These are phyloP conservation scores for Thalassiosira hispida DNA, from an alignment of 352 stramenopile species.

Conservation along the genomic window DNA sequence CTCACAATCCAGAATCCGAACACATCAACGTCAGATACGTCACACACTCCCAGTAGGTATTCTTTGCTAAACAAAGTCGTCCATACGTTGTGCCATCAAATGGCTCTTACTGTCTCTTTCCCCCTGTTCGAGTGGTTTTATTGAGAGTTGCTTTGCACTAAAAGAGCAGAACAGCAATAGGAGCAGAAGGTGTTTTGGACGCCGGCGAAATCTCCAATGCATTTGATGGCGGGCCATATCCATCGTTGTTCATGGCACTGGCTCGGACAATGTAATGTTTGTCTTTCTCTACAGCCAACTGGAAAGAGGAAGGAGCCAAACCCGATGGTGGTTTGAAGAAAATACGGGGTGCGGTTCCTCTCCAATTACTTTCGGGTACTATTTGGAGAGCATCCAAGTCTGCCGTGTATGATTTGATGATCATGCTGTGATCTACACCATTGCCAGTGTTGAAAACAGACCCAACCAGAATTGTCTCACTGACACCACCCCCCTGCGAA, in stretches of 20 bases:
- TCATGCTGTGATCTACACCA: conserved; percentile 51
- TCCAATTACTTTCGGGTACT: conserved; percentile 61
- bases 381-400: conserved; percentile 49
- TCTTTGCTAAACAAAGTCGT: no score
- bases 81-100: no score
- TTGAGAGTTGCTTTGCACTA: no score
- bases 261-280: conserved; percentile 40
- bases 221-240: conserved; percentile 44
- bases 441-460: conserved; percentile 40
- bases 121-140: no score
- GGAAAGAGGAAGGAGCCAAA: conserved; percentile 34
- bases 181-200: conserved; percentile 45
- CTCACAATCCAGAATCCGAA: no score
- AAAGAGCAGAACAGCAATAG: conserved; percentile 36
- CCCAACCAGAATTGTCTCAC: conserved; percentile 25
- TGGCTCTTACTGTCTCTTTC: no score
- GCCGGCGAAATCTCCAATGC: conserved; percentile 27
- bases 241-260: conserved; percentile 51
- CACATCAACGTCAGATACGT: no score
- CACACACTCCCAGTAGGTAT: no score
- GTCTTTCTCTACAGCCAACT: conserved; percentile 30
- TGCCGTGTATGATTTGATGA: conserved; percentile 56
- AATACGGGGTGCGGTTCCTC: conserved; percentile 54
- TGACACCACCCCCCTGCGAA: conserved; percentile 37
- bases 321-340: conserved; percentile 58